Evolutionary conservation across 1,139 yeast genomes (phyloP).

Genomic region (Candida labiduridarum): DNA sequence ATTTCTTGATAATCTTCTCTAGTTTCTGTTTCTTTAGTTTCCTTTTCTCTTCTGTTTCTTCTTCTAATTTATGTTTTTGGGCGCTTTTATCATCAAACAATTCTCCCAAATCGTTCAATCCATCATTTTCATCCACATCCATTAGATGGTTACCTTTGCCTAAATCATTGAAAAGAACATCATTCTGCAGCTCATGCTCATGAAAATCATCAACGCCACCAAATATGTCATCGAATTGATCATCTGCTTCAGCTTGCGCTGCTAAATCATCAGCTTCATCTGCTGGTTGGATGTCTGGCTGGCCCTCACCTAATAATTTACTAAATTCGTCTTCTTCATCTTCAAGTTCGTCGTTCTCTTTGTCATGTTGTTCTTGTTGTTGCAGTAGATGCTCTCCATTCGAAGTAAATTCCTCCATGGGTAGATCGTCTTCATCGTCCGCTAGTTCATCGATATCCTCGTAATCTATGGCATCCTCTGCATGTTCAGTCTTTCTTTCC

Average conservation of each 20-base stretch:
- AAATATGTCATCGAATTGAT: conserved; percentile 53
- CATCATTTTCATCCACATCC: conserved; percentile 21
- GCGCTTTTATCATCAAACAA: conserved; percentile 28
- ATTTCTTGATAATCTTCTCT: conserved; percentile 30
- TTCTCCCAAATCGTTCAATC: conserved; percentile 37
- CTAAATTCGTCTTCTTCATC: conserved; percentile 26
- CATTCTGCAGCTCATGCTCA: conserved; percentile 10
- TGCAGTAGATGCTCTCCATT: conserved; percentile 8
- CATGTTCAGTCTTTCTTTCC: conserved; percentile 58
- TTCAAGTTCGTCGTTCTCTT: conserved; percentile 4
- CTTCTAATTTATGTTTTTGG: conserved; percentile 24
- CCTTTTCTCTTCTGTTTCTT: conserved; percentile 25
- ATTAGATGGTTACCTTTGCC: conserved; percentile 16
- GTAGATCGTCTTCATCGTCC: conserved; percentile 56
- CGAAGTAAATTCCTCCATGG: conserved; percentile 38
- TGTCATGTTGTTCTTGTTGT: not conserved
- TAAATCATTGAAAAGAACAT: conserved; percentile 20
- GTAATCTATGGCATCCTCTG: conserved; percentile 92
- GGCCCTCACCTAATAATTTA: conserved; percentile 17
- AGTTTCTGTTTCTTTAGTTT: conserved; percentile 27
- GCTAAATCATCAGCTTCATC: conserved; percentile 31
- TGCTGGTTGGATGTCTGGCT: not conserved
- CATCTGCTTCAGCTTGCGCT: conserved; percentile 40
- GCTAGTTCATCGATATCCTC: conserved; percentile 96
- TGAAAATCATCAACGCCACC: conserved; percentile 32